Percentiles rank a stretch among this genome's conserved stretches.
phyloP scores from a whole-genome alignment of 306 rosid species.

The Corylus heterophylla region DNA sequence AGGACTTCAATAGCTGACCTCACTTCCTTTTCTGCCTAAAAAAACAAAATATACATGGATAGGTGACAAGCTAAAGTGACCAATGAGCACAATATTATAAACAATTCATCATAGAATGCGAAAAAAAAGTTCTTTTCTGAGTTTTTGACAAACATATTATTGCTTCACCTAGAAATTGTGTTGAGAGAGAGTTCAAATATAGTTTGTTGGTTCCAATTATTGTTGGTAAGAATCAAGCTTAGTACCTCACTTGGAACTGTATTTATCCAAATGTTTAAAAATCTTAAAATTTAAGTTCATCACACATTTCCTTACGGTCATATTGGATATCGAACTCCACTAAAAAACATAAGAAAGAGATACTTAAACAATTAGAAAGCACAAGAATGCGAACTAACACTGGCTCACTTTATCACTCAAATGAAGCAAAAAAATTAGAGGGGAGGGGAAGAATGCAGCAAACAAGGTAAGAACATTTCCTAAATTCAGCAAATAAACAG shows the following conservation, averaged over 20 bases:
- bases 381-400: not conserved
- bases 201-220: not conserved
- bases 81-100: conserved; percentile 15
- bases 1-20: conserved; percentile 70
- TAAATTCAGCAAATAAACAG: not conserved
- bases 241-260: not conserved
- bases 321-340: not conserved
- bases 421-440: not conserved
- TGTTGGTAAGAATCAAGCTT: not conserved
- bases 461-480: not conserved
- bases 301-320: not conserved
- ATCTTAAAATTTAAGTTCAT: not conserved
- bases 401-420: not conserved
- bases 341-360: not conserved
- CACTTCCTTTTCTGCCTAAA: conserved; percentile 72
- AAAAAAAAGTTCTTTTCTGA: not conserved
- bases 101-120: not conserved
- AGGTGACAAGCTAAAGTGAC: conserved; percentile 29
- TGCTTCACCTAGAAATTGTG: not conserved
- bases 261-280: not conserved
- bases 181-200: not conserved
- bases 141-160: not conserved
- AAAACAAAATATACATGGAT: conserved; percentile 32
- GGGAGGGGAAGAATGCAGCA: not conserved
- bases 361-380: not conserved